Evolutionary conservation across 2,329 filamentous ascomycete genomes (phyloP).

Genomic region (Aspergillus vadensis): DNA sequence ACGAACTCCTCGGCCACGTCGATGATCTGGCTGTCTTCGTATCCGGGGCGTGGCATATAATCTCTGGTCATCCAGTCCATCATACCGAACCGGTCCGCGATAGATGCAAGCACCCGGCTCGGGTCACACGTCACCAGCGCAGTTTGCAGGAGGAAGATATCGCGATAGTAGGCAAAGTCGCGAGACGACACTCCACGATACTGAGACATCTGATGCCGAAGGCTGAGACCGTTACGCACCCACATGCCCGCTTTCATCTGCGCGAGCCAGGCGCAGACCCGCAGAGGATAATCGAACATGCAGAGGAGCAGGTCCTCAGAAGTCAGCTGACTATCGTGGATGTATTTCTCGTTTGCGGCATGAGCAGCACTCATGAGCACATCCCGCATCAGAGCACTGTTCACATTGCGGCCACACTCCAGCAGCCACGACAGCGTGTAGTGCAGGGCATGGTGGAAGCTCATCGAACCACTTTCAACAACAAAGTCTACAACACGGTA

Average conservation of each 20-base stretch:
- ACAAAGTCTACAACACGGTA: conserved; percentile 81
- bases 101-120: conserved; percentile 79
- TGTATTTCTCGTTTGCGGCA: conserved; percentile 50
- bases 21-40: conserved; percentile 84
- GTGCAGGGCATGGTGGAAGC: conserved; percentile 95
- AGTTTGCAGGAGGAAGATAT: conserved; percentile 90
- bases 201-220: conserved; percentile 90
- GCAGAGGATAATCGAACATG: conserved; percentile 87
- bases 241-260: conserved; percentile 99
- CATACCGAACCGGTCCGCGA: conserved; percentile 90
- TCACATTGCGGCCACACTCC: conserved; percentile 79
- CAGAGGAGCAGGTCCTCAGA: conserved; percentile 81
- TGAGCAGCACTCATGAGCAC: conserved; percentile 72
- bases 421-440: conserved; percentile 96
- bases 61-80: conserved; percentile 81
- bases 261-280: conserved; percentile 93
- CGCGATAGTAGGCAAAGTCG: conserved; percentile 90
- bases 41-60: conserved; percentile 72
- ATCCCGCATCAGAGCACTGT: conserved; percentile 64
- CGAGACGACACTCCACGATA: conserved; percentile 87
- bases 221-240: conserved; percentile 95
- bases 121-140: conserved; percentile 85
- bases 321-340: conserved; percentile 59
- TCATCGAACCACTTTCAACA: conserved; percentile 87
- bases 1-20: conserved; percentile 96